These are phyloP conservation scores for Podospora bellae-mahoneyi DNA, from an alignment of 495 filamentous ascomycete species.

Conservation along the genomic window DNA sequence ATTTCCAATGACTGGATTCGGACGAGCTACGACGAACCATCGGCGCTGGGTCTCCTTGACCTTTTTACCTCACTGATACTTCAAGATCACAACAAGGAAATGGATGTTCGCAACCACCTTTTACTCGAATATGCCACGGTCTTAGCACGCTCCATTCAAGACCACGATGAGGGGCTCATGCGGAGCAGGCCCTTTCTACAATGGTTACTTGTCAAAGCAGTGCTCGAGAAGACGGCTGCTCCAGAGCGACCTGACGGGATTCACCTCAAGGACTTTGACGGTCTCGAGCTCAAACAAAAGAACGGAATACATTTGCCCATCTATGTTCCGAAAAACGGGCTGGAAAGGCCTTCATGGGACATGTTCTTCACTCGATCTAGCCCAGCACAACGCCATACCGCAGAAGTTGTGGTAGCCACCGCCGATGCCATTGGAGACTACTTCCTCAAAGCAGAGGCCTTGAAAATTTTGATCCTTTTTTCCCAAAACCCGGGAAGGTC, in stretches of 20 bases:
- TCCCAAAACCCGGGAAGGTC: conserved; percentile 6
- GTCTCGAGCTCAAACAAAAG: conserved; percentile 11
- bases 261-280: conserved; percentile 10
- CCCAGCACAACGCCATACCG: conserved; percentile 6
- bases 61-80: conserved; percentile 22
- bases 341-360: conserved; percentile 21
- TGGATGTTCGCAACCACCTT: conserved; percentile 5
- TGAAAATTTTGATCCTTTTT: conserved; percentile 24
- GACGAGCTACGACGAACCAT: conserved; percentile 16
- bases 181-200: conserved; percentile 25
- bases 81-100: background rate
- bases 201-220: conserved; percentile 22
- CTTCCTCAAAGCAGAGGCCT: conserved; percentile 13
- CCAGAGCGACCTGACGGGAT: conserved; percentile 11
- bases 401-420: conserved; percentile 19
- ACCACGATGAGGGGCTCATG: conserved; percentile 17
- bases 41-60: conserved; percentile 24
- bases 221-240: conserved; percentile 11
- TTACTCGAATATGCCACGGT: conserved; percentile 11
- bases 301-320: conserved; percentile 21
- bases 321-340: conserved; percentile 16
- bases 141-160: conserved; percentile 14
- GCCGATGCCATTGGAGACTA: conserved; percentile 21
- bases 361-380: conserved; percentile 13
- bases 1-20: conserved; percentile 22